Evolutionary conservation across 106 monocot species (phyloP).

Genomic region (Cymbidium sinense): DNA sequence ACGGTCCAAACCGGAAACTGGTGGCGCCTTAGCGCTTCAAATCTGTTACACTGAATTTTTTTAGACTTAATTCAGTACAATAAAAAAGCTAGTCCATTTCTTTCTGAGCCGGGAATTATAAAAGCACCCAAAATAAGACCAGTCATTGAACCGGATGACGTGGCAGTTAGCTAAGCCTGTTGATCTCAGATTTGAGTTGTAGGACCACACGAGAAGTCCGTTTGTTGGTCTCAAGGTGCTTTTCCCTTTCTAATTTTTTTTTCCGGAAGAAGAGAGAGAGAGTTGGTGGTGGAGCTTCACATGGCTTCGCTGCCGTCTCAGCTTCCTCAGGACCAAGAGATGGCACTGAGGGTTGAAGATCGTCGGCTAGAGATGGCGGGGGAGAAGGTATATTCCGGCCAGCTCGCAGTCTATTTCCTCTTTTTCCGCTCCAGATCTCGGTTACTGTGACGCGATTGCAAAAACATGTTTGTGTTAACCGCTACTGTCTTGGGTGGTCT

Average conservation of each 20-base stretch:
- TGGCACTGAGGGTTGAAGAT: constrained; percentile 2
- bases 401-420: background rate
- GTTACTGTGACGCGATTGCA: background rate
- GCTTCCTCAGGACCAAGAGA: constrained; percentile 10
- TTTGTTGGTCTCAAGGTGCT: background rate
- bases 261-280: background rate
- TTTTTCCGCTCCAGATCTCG: background rate
- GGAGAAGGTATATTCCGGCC: constrained; percentile 14
- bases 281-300: background rate
- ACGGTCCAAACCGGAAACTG: background rate
- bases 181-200: background rate
- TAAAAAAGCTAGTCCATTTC: too few relatives aligned
- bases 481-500: background rate
- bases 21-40: background rate
- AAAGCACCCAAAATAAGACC: background rate
- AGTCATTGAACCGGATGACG: background rate
- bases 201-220: background rate
- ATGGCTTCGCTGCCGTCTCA: constrained; percentile 18
- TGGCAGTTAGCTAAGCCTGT: background rate
- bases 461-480: background rate
- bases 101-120: background rate
- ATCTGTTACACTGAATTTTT: background rate
- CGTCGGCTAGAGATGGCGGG: constrained; percentile 12
- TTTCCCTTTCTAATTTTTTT: background rate
- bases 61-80: background rate